These are phyloP conservation scores for Kuraishia piskuri DNA, from an alignment of 805 yeast species.

Conservation along the genomic window DNA sequence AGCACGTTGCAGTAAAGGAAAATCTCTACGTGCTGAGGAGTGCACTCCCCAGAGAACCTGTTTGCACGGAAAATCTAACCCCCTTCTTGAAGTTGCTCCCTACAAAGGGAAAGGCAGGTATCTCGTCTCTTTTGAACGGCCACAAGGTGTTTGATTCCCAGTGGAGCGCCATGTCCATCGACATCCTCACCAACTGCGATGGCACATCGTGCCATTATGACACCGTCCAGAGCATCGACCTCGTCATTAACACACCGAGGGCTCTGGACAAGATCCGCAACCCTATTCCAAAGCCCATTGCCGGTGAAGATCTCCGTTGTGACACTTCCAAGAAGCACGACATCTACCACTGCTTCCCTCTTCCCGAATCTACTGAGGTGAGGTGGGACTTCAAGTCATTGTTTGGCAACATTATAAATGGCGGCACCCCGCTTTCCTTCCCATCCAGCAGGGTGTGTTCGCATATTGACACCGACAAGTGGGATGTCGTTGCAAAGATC, in stretches of 20 bases:
- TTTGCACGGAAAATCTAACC: conserved; percentile 94
- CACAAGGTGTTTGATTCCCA: conserved; percentile 83
- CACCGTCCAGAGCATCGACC: conserved; percentile 60
- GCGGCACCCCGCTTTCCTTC: conserved; percentile 52
- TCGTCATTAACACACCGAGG: conserved; percentile 64
- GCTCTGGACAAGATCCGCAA: conserved; percentile 50
- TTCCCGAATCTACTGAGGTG: conserved; percentile 37
- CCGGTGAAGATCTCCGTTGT: conserved; percentile 66
- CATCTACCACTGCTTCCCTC: conserved; percentile 72
- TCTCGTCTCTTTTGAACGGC: conserved; percentile 80
- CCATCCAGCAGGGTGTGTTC: conserved; percentile 34
- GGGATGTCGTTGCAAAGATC: conserved; percentile 31
- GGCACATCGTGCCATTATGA: conserved; percentile 34
- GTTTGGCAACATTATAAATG: conserved; percentile 61
- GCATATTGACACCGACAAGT: conserved; percentile 30
- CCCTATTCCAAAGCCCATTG: conserved; percentile 76
- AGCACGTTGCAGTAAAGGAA: conserved; percentile 23
- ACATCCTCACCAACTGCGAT: conserved; percentile 50
- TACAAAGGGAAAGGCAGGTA: conserved; percentile 84
- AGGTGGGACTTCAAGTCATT: conserved; percentile 50
- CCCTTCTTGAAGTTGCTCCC: conserved; percentile 88
- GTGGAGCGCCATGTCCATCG: conserved; percentile 93
- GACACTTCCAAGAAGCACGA: conserved; percentile 53
- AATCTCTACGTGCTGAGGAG: conserved; percentile 61
- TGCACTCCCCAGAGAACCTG: conserved; percentile 88